Evolutionary conservation across 495 filamentous ascomycete genomes (phyloP), one percentile per base, ranked within the genome.

Genomic region (Cetradonia linearis): DNA sequence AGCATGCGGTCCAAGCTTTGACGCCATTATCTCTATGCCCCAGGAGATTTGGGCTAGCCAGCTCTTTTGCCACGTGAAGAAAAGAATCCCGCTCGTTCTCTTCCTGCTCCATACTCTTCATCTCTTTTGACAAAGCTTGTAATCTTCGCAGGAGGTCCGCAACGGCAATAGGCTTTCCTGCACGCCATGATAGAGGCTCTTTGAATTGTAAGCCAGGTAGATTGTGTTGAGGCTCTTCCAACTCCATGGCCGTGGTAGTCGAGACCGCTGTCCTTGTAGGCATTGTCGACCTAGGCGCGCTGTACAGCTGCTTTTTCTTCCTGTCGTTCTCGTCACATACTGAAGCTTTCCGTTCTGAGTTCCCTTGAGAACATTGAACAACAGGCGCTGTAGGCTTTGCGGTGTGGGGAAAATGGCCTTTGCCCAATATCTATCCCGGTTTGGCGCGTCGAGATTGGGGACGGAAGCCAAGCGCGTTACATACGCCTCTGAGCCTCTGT

Each of bases 21-120:
- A 99, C 91, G 14, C 93, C 93, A 59, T 83, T 86, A 69, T 99
- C 94, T 74, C 94, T 95, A 71, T 99, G 94, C 49, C 74, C 79
- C 33, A 97, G 73, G 20, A 99, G 76, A 65, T 92, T 87, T 48
- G 84, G 86, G 37, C 83, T 85, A 9, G 86, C 89, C 27, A 97
- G 81, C 68, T 96, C 90, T 70, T 91, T 93, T 52, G 94, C 90
- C 59, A 95, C 88, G 49, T 84, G 84, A 28, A 74, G 83, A 49
- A 97, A 77, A 16, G 88, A 91, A n/a, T 84, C 80, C 63, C 86
- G 81, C 53, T 95, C 84, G 52, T 85, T 79, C 47, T 88, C 85
- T 64, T 96, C 91, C 73, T 97, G 93, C 60, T 96, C 91, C 66
- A 93, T 79, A 64, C 85, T 84, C 64, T 82, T 78, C 62, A 99